Evolutionary conservation across 2,329 filamentous ascomycete genomes (phyloP).

Genomic region (Fusarium nematophilum): DNA sequence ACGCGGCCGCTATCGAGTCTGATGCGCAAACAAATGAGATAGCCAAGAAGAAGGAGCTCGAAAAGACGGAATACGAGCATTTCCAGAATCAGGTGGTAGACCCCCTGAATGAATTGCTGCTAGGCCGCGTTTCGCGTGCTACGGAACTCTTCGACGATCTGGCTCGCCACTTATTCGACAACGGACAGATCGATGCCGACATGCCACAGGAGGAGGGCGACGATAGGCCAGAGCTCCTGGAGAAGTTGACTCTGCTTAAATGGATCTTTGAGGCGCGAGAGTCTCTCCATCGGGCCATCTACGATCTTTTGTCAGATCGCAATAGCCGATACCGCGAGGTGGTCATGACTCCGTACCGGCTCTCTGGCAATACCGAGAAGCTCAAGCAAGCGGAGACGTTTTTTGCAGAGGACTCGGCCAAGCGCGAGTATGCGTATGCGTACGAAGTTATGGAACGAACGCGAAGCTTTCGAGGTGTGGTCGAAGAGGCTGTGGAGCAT

Average conservation of each 20-base stretch:
- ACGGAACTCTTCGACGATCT: conserved; percentile 83
- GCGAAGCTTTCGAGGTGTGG: conserved; percentile 79
- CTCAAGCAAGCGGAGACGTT: conserved; percentile 82
- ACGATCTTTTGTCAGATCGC: conserved; percentile 84
- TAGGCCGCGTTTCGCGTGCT: conserved; percentile 77
- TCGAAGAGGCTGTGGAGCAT: conserved; percentile 86
- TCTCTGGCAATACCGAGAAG: conserved; percentile 82
- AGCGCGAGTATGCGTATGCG: conserved; percentile 77
- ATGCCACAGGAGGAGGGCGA: conserved; percentile 95
- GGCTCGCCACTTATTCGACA: conserved; percentile 76
- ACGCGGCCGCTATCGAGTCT: conserved; percentile 83
- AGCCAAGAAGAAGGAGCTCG: conserved; percentile 75
- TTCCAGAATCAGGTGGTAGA: conserved; percentile 88
- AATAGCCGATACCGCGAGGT: conserved; percentile 89
- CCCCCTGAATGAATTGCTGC: conserved; percentile 84
- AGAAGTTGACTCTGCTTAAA: conserved; percentile 93
- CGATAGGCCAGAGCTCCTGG: conserved; percentile 90
- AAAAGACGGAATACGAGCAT: conserved; percentile 83
- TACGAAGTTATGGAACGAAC: conserved; percentile 78
- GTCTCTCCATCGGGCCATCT: conserved; percentile 83
- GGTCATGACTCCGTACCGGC: conserved; percentile 81
- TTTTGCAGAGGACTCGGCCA: conserved; percentile 81
- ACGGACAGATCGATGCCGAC: conserved; percentile 74
- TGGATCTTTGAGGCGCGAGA: conserved; percentile 98
- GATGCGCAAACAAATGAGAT: conserved; percentile 79